Evolutionary conservation across 306 rosid species (phyloP), one percentile per base, ranked within the genome.

Genomic region (Mimosa pudica): DNA sequence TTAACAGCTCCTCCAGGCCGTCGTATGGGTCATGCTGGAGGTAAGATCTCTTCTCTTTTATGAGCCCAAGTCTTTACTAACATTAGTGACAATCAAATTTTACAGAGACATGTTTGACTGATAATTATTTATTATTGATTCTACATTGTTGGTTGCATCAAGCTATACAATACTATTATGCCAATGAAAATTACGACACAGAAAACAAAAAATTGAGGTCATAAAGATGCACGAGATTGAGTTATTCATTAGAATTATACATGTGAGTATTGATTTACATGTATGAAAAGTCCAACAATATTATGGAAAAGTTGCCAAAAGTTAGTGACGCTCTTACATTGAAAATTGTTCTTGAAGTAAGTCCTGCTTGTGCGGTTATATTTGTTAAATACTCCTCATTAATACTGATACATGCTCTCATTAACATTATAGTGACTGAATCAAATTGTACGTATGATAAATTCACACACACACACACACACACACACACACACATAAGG

Each of bases 21-120:
- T 66, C 97, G 99, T n/a, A 96, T 96, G 99, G 99, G 99, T 77
- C 99, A 96, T 75, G 99, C 99, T 72, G 99, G 99, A 82, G 98
- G 99, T 91, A 84, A 71, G 77, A 67, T 76, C 51, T 57, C 35
- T 54, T 66, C 30, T 74, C 41, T 24, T 24, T 24, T 1, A 24
- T 24, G 9, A 13, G 65, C 16, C 65, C 64, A 20, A 57, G 64
- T 18, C 33, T 2, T 2, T 24, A 60, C 65, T 8, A 60, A 60
- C 13, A 20, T 4, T 7, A 20, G 4, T 8, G 33, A 58, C 20
- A 8, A 20, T 58, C 64, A 58, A 58, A 11, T 58, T 58, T 58
- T 2, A 18, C 32, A 18, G 32, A 32, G 12, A n/a, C 32, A 18
- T 57, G 63, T 55, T 55, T n/a, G 32, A 55, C 62, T 17, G n/a